Evolutionary conservation across 495 filamentous ascomycete genomes (phyloP), one percentile per base, ranked within the genome.

Genomic region (Cudoniella acicularis): DNA sequence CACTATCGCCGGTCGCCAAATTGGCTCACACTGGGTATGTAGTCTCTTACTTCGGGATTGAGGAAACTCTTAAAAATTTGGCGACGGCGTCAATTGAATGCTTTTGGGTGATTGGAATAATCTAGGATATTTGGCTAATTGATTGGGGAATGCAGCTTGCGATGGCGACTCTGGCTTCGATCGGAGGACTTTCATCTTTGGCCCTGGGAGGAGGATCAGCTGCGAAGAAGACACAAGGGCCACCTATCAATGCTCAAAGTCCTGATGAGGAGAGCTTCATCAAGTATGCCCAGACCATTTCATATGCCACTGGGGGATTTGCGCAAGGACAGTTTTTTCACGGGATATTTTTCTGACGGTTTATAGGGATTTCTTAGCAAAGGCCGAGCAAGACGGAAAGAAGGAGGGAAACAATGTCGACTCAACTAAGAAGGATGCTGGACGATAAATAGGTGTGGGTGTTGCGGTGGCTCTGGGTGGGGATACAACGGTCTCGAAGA

Each of bases 201-300:
- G 73, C 80, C 26, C 68, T 78, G 64, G 69, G 86, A 56, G 69
- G 86, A 56, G 88, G 90, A 64, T 75, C 81, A 66, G 83, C 73
- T 84, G 85, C 75, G 74, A 85, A 73, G 64, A 80, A 53, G 61
- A 65, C 66, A 17, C 73, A 71, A 68, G 81, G 82, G 58, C 93
- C 93, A 56, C 89, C 91, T 24, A 90, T 96, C 79, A 87, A 92
- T 73, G 92, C 93, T 46, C 77, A 78, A 58, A 92, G 85, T 77
- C 87, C 90, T 70, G 93, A 97, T 70, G 93, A 98, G 83, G 92
- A 95, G 79, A 86, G 87, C 66, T 98, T 97, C 78, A 94, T 98
- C 80, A 90, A 96, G 93, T 98, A 84, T 72, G 88, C 74, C 21
- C 30, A 56, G 10, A 23, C 52, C 9, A n/a, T n/a, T 16, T 17